These are phyloP conservation scores for Pichia sp. DNA, from an alignment of 1,139 yeast species.

Conservation along the genomic window DNA sequence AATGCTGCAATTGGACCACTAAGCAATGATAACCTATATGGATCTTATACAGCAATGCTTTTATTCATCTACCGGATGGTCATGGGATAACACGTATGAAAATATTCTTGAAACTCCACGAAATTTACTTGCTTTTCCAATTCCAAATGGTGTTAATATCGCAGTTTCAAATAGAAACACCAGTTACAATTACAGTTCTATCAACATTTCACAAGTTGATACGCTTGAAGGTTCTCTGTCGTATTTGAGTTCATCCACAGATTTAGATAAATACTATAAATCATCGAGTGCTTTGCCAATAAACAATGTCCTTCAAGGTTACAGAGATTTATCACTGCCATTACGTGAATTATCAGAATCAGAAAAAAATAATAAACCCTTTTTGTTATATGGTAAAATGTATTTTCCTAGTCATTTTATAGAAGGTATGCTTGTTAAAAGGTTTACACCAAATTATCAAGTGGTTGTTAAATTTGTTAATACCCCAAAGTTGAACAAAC, in stretches of 20 bases:
- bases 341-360: neutral
- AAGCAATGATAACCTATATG: constrained; percentile 73
- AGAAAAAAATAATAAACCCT: constrained; percentile 10
- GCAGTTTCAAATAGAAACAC: constrained; percentile 71
- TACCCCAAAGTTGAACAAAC: constrained; percentile 38
- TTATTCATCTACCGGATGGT: constrained; percentile 66
- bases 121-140: constrained; percentile 63
- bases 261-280: constrained; percentile 41
- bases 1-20: neutral
- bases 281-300: constrained; percentile 53
- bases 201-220: constrained; percentile 63
- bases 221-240: constrained; percentile 77
- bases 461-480: constrained; percentile 68
- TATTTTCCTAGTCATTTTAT: constrained; percentile 82
- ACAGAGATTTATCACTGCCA: constrained; percentile 39
- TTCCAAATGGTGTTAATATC: constrained; percentile 64
- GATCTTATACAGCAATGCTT: constrained; percentile 74
- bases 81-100: constrained; percentile 68
- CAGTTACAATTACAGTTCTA: constrained; percentile 64
- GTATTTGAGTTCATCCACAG: constrained; percentile 65
- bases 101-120: constrained; percentile 65
- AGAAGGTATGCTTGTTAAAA: constrained; percentile 80
- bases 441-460: constrained; percentile 56
- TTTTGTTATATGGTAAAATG: constrained; percentile 70
- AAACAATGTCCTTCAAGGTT: constrained; percentile 76